Evolutionary conservation across 2,329 filamentous ascomycete species (phyloP).

Genomic region (Falciphora oryzae): DNA sequence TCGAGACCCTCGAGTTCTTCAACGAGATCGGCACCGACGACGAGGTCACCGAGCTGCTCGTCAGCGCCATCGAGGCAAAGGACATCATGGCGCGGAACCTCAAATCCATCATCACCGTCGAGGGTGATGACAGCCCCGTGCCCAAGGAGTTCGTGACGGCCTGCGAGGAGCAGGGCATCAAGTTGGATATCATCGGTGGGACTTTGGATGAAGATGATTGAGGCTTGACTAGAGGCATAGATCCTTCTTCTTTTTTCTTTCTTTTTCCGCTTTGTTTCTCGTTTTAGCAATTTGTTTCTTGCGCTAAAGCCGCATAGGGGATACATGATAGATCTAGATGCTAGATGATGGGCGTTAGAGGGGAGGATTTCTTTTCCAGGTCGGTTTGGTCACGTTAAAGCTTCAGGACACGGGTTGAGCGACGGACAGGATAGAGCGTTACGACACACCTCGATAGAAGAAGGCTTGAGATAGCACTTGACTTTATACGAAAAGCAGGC

Average conservation of each 20-base stretch:
- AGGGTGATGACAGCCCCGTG: constrained; percentile 25
- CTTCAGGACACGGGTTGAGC: not conserved
- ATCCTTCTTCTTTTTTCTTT: too few species aligned
- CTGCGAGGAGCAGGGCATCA: constrained; percentile 26
- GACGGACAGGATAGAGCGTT: not conserved
- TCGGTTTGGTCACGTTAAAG: not conserved
- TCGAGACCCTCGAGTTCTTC: constrained; percentile 38
- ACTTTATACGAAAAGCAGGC: not conserved
- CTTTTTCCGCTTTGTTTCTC: not conserved
- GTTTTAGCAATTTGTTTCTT: not conserved
- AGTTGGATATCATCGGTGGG: constrained; percentile 24
- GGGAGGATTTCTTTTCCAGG: not conserved
- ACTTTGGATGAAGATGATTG: constrained; percentile 4
- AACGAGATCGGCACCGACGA: constrained; percentile 29
- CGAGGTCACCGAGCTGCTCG: constrained; percentile 39
- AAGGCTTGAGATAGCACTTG: not conserved
- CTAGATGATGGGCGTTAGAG: not conserved
- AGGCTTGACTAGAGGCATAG: not conserved
- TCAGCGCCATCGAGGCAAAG: constrained; percentile 31
- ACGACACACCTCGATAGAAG: not conserved
- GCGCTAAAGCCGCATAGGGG: not conserved
- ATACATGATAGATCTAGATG: not conserved
- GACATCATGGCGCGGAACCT: constrained; percentile 32
- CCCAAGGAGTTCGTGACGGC: constrained; percentile 29
- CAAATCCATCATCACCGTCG: constrained; percentile 31